Evolutionary conservation across 179 eudicot species (phyloP), one percentile per base, ranked within the genome.

Genomic region (Carnegiea gigantea): DNA sequence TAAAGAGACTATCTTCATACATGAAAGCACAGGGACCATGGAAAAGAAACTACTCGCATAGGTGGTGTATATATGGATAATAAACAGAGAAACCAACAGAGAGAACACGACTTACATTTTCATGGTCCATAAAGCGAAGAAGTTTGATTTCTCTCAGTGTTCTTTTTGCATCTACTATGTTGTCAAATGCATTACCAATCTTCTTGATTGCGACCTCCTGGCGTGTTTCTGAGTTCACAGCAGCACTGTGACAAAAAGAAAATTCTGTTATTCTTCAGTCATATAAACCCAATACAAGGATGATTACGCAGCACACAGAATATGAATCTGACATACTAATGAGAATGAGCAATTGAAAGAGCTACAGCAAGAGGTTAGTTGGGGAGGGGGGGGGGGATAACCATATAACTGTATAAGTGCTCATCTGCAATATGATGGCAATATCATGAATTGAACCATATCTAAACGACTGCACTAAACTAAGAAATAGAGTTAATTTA

Each of bases 141-240:
- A 86, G 86, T 75, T 86, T 86, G 78, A 86, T 83, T 81, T 86
- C 88, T 48, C 88, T 80, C 46, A 86, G 84, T 5, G 86, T 86
- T 64, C 88, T 83, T 77, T 86, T 86, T 2, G 88, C 88, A 81
- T 83, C 86, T 9, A 86, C 86, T n/a, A 86, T 86, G 68, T 86
- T 86, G 84, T 86, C 88, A 46, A 86, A 86, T 74, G 88, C 88
- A 86, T 86, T 86, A 15, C 88, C 86, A 49, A 86, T 86, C 80
- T 86, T 86, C 88, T 86, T 86, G 80, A 86, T 86, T 74, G 88
- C 88, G 43, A 86, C 82, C 64, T 86, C 84, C n/a, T 80, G 78
- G 40, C 79, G 82, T 65, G 88, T 83, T 30, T 86, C 88, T 53
- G 88, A 86, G 86, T 83, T 86, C 65, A 83, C 82, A 57, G 88